Conservation (phyloP, 345 rosid species). For the Lepidium didymum region DNA sequence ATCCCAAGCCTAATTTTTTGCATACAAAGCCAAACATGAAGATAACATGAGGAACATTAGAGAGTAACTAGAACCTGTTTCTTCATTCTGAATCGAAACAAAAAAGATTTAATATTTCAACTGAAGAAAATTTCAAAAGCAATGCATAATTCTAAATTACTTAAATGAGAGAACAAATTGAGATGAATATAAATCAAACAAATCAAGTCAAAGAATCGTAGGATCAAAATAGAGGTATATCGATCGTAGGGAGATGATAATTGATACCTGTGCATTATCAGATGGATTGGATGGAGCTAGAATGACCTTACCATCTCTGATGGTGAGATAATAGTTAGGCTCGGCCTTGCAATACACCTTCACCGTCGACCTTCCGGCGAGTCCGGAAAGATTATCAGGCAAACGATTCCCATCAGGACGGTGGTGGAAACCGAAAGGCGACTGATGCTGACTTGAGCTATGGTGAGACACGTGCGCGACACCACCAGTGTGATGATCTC, state of each 20-base stretch:
- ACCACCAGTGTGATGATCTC: slow-evolving; percentile 21
- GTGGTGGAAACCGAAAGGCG: slow-evolving; percentile 35
- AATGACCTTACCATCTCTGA: slow-evolving; percentile 55
- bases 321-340: slow-evolving; percentile 45
- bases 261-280: slow-evolving; percentile 48
- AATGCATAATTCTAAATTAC: not conserved
- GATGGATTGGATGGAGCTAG: slow-evolving; percentile 52
- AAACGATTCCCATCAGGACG: slow-evolving; percentile 23
- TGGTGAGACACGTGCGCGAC: slow-evolving; percentile 26
- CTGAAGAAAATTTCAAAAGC: not conserved
- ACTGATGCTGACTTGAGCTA: slow-evolving; percentile 31
- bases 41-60: not conserved
- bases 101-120: slow-evolving; percentile 1
- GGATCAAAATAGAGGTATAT: not conserved
- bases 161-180: not conserved
- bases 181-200: not conserved
- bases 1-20: not conserved
- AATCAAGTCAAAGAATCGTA: not conserved
- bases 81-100: not conserved
- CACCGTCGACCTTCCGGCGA: slow-evolving; percentile 41
- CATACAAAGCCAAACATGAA: not conserved
- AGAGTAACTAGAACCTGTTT: not conserved
- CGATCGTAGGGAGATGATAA: not conserved
- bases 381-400: slow-evolving; percentile 30
- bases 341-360: slow-evolving; percentile 63